Evolutionary conservation across 345 rosid species (phyloP), one percentile per base, ranked within the genome.

Genomic region (Brassica incana): DNA sequence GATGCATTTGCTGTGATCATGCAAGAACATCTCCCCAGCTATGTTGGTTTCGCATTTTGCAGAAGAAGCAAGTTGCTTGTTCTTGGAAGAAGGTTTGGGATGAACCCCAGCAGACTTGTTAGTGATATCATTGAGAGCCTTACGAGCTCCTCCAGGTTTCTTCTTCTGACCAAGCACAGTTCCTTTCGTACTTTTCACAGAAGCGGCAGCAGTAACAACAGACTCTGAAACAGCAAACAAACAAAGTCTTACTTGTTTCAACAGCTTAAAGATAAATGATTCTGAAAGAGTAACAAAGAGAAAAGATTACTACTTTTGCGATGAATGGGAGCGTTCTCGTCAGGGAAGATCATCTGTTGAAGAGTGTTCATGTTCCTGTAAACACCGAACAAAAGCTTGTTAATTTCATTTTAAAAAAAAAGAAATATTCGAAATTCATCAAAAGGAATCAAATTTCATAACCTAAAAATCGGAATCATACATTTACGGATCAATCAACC

Each of bases 101-200:
- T 70, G 52, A 23, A 75, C 6, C 59, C 76, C 69, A 0, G 88
- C 69, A 0, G 88, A 80, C 78, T 85, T 88, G 82, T 88, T 88
- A 1, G 90, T 88, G 30, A 87, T 88, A 71, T 87, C 89, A 72
- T 84, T 82, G 33, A 88, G 87, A 63, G 92, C 88, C 78, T 83
- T 85, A 15, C 92, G 90, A 12, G 56, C 18, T 8, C 48, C 67
- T 54, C 85, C 87, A 20, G 82, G 76, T 78, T 84, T 87, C 84
- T 50, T 50, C 56, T 85, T 85, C 25, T 71, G 67, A 40, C 83
- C 81, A 73, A 83, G 73, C 64, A 69, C 79, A 74, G 88, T 12
- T 56, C 85, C 78, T 84, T 65, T 86, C 15, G 48, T 32, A 32
- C 35, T 18, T 59, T 74, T 84, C 65, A 78, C 86, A 23, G 73